Evolutionary conservation across 768 basidiomycete genomes (phyloP), one percentile per base, ranked within the genome.

Genomic region (Naganishia kalamii): DNA sequence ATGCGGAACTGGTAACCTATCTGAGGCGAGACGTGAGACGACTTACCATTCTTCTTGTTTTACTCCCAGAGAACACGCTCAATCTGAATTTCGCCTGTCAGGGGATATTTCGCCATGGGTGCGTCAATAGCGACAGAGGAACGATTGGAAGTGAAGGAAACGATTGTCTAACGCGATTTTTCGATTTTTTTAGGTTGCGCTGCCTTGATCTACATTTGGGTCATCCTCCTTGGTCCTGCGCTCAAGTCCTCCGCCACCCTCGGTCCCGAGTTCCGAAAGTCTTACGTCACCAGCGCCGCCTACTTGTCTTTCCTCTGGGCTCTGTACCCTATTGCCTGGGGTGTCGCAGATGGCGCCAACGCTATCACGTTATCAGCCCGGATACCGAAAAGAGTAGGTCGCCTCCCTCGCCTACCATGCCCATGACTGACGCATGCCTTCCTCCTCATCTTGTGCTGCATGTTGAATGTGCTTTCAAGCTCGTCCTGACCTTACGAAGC

Each of bases 301-400:
- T 81, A 81, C 76, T 78, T 86, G 66, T 78, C 81, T n/a, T 80
- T 84, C 75, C 78, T 85, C 69, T 85, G 83, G 82, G 62, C 82
- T 63, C 68, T 84, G n/a, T 85, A 85, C 77, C 75, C 85, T 11
- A 81, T 86, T 66, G 80, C 79, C 27, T 85, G 84, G 85, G 84
- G 81, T 52, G 77, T 83, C 32, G 80, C 80, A 23, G 84, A 85
- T 62, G 84, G 84, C 17, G 78, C 79, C 5, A 82, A 84, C 74
- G 79, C 77, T 63, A 85, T 86, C 70, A 69, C 80, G 8, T 21
- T 23, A 13, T n/a, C n/a, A n/a, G n/a, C 5, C 79, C 82, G 25
- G 80, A 81, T 41, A 77, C 79, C 5, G 84, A 85, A 74, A 84
- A 84, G 82, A 40, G 54, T 57, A 35, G 40, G 54, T 40, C 6